A percentile compares a stretch with the other conserved stretches of the same genome.
phyloP scores from a whole-genome alignment of 805 yeast species.

The Nakazawaea wyomingensis region DNA sequence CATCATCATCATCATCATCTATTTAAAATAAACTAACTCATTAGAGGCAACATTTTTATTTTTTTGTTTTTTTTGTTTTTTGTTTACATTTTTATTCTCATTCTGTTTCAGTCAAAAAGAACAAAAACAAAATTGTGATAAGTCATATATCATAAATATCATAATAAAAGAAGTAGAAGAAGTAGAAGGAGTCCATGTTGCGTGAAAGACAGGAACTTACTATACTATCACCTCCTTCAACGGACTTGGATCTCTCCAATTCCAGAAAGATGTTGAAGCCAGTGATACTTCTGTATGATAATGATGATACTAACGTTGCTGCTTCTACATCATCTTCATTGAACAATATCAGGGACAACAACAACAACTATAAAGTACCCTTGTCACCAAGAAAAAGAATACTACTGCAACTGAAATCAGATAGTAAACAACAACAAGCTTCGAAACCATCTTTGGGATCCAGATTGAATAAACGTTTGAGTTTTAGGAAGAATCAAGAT shows the following conservation, averaged over 20 bases:
- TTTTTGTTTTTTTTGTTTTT: no score
- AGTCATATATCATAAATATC: no score
- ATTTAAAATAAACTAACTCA: no score
- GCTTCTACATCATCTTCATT: background rate
- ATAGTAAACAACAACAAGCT: background rate
- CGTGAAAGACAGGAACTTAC: background rate
- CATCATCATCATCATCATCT: no score
- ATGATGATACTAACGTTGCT: no score
- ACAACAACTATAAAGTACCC: no score
- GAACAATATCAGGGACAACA: background rate
- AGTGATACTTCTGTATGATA: background rate
- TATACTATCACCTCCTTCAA: slow-evolving; percentile 2
- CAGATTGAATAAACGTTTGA: slow-evolving; percentile 8
- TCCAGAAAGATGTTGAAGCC: slow-evolving; percentile 9
- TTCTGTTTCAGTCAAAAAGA: no score
- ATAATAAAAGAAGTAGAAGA: no score
- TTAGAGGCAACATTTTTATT: no score
- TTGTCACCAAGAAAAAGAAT: slow-evolving; percentile 9
- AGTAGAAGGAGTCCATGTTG: background rate
- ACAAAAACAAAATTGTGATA: no score
- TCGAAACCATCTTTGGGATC: slow-evolving; percentile 3
- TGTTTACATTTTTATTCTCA: no score
- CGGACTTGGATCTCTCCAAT: background rate
- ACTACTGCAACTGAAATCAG: slow-evolving; percentile 4
- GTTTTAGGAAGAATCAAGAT: slow-evolving; percentile 4